Base-by-base conservation (phyloP, 257 asterid genomes). In the Lycium barbarum region DNA sequence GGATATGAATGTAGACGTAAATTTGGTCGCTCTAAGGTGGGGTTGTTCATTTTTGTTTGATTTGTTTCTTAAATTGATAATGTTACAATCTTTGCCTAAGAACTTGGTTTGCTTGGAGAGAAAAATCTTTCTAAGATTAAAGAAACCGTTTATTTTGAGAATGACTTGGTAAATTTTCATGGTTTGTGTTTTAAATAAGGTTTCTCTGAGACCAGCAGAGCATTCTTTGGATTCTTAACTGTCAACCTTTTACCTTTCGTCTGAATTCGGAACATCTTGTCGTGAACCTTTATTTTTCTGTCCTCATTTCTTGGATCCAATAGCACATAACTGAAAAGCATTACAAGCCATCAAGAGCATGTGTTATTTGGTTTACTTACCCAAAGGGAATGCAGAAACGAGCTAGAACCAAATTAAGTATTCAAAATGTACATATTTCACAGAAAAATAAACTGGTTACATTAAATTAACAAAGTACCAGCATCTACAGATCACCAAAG, bases 1-100 rank as follows among this genome's bases (percentile, higher is more conserved):
- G 85, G 66, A 8, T 26, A 35, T 66, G n/a, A 82, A 26, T 40
- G 82, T 55, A n/a, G 68, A 62, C 66, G 85, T 73, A 65, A 83
- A 82, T 45, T 86, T 83, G 85, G n/a, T 57, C 68, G 13, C 54
- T 76, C 84, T 61, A 88, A 91, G 93, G 92, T 88, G 88, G 88
- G 92, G 70, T 88, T 87, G 88, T 88, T 89, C 68, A 7, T 66
- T 85, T 83, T 85, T 11, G 82, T 43, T 33, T 83, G 63, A 79
- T 86, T 85, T 78, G 65, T 61, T 26, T 84, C 79, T 45, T 11
- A 82, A 83, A 85, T 88, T 83, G 86, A 89, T 88, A 49, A 86
- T 82, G 89, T 83, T 87, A 80, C 61, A 51, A 76, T 59, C 7
- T 84, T 80, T 86, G 85, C 86, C 78, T 83, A 73, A 58, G 51